Evolutionary conservation across 331 rosid genomes (phyloP).

Genomic region (Dryas integrifolia): DNA sequence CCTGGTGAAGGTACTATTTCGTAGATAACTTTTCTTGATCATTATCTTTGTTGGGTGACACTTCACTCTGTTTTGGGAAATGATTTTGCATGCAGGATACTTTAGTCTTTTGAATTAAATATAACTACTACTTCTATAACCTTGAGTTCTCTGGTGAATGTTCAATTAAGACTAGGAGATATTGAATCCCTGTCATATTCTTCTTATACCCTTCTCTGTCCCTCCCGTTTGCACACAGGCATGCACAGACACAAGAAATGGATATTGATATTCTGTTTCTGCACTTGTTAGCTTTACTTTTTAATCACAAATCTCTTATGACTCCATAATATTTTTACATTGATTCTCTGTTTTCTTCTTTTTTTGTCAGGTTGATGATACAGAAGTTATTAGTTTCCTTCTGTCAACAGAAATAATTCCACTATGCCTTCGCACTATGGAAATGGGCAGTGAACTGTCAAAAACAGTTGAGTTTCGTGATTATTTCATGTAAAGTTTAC

Average conservation of each 20-base stretch:
- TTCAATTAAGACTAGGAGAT: neutral
- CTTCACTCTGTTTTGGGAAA: neutral
- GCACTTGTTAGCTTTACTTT: neutral
- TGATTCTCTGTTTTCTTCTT: constrained; percentile 1
- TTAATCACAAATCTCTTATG: neutral
- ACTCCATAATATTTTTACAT: neutral
- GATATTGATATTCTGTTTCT: constrained; percentile 6
- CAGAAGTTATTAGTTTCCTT: constrained; percentile 75
- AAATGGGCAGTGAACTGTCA: constrained; percentile 77
- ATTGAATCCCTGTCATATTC: neutral
- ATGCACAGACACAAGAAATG: neutral
- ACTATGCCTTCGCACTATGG: constrained; percentile 82
- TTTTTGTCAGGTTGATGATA: constrained; percentile 65
- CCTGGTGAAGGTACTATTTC: constrained; percentile 74
- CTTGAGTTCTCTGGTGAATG: neutral
- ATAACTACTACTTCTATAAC: neutral
- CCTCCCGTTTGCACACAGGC: neutral
- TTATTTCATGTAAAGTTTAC: constrained; percentile 15
- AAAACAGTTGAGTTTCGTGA: constrained; percentile 68
- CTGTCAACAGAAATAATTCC: constrained; percentile 87
- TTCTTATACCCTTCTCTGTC: neutral
- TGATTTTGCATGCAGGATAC: constrained; percentile 1
- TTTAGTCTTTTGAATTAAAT: neutral
- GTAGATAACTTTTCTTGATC: neutral
- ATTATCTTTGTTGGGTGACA: neutral